Base-by-base conservation (phyloP, 2,329 filamentous ascomycete genomes). In the Fusarium metavorans region DNA sequence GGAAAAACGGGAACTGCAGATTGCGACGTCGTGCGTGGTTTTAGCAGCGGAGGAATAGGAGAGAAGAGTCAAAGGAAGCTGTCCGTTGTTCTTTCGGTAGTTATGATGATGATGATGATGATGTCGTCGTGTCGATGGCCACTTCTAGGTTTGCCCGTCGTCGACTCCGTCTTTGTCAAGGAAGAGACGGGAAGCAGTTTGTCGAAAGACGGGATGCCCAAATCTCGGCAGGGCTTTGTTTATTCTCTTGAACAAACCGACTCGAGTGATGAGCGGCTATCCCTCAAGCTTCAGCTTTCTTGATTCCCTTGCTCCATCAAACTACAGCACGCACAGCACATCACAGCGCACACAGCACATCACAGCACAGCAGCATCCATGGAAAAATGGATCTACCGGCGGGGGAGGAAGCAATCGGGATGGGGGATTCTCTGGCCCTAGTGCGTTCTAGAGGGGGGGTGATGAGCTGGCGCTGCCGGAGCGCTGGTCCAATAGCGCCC, bases 381-480 rank as follows among this genome's bases (percentile, higher is more conserved):
- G 23, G 23, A 48, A 48, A 18, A 18, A 25, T 48, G 45, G 45
- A 48, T 48, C 45, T 48, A 48, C 23, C 45, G 48, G 41, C 57
- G 25, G 57, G 57, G 23, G 57, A 39, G 37, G 57, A 43, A 48
- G 20, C 48, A 48, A 61, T 64, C 62, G 57, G 67, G 71, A 72
- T 74, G 67, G 63, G 58, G 66, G 69, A 59, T 73, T 73, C 60
- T 61, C 62, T 71, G 39, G 71, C 70, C 34, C 41, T 60, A 60
- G 57, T 45, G 61, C 45, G 45, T 62, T 69, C 59, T 32, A 25
- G 62, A 45, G 52, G 62, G 72, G 30, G 66, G 71, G 64, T 83
- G 82, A 83, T 84, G 82, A 80, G 82, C 75, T 84, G 82, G 82
- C 82, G 82, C 64, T 83, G 81, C 82, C 77, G 82, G 78, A 73